Evolutionary conservation across 2,329 filamentous ascomycete genomes (phyloP).

Genomic region (Cyanodermella asteris): DNA sequence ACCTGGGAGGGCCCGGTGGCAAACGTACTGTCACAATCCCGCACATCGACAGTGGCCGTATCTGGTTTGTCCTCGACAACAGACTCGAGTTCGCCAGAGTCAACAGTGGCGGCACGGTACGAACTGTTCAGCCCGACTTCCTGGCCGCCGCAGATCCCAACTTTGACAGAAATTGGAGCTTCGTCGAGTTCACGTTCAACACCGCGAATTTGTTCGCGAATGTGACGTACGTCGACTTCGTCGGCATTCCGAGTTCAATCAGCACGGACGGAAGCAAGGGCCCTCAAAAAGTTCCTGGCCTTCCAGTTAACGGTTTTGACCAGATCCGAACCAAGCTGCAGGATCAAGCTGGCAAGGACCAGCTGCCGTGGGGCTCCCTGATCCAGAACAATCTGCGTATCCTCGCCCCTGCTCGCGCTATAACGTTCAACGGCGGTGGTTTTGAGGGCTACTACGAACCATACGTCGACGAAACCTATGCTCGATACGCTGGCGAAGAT

Average conservation of each 20-base stretch:
- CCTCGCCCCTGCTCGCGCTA: slow-evolving; percentile 21
- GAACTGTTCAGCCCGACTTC: slow-evolving; percentile 52
- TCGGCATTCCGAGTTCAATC: slow-evolving; percentile 39
- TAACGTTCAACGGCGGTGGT: slow-evolving; percentile 19
- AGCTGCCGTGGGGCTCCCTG: slow-evolving; percentile 39
- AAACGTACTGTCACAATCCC: slow-evolving; percentile 42
- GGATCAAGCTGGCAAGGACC: slow-evolving; percentile 33
- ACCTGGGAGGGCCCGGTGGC: slow-evolving; percentile 37
- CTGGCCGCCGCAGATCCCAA: slow-evolving; percentile 44
- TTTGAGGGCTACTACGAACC: slow-evolving; percentile 30
- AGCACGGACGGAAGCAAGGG: slow-evolving; percentile 19
- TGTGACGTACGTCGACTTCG: slow-evolving; percentile 57
- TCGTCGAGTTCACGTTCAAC: slow-evolving; percentile 47
- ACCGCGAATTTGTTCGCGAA: slow-evolving; percentile 39
- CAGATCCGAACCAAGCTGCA: slow-evolving; percentile 31
- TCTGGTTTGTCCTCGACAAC: slow-evolving; percentile 45
- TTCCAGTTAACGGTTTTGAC: slow-evolving; percentile 34
- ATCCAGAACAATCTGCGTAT: slow-evolving; percentile 22
- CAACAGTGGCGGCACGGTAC: slow-evolving; percentile 45
- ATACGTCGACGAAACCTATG: slow-evolving; percentile 31
- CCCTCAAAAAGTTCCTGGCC: slow-evolving; percentile 33
- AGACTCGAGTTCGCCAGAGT: slow-evolving; percentile 49
- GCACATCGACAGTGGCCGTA: slow-evolving; percentile 45
- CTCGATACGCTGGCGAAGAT: slow-evolving; percentile 20
- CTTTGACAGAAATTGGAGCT: slow-evolving; percentile 40